phyloP scores from a whole-genome alignment of 2,329 filamentous ascomycete species.

The Xylariaceae sp. region DNA sequence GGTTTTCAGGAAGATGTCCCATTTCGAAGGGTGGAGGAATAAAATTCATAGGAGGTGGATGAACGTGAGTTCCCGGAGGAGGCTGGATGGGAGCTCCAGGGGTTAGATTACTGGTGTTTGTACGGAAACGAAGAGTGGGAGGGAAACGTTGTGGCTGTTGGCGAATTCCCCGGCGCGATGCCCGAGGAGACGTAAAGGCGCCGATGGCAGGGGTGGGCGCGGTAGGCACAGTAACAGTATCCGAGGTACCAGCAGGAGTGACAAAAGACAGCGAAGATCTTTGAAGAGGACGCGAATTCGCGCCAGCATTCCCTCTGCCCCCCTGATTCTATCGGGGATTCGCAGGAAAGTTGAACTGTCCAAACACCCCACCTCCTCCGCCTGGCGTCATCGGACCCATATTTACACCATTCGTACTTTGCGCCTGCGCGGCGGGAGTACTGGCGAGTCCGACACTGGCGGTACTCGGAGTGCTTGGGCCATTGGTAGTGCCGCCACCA shows the following conservation, averaged over 20 bases:
- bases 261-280: too few relatives aligned
- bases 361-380: slow-evolving; percentile 68
- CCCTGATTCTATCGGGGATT: slow-evolving; percentile 33
- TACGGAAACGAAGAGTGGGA: too few relatives aligned
- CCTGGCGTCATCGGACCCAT: slow-evolving; percentile 75
- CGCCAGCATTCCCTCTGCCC: slow-evolving; percentile 10
- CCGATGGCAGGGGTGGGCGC: neutral
- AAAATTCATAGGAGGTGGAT: too few relatives aligned
- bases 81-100: too few relatives aligned
- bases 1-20: too few relatives aligned
- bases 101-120: too few relatives aligned
- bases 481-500: slow-evolving; percentile 28
- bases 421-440: slow-evolving; percentile 45
- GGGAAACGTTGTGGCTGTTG: too few relatives aligned
- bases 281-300: neutral
- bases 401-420: slow-evolving; percentile 53
- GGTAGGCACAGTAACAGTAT: neutral
- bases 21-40: too few relatives aligned
- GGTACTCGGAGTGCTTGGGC: slow-evolving; percentile 65
- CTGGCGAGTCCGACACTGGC: slow-evolving; percentile 45
- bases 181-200: too few relatives aligned
- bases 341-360: slow-evolving; percentile 57
- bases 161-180: too few relatives aligned
- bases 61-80: too few relatives aligned
- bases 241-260: too few relatives aligned